A percentile compares a stretch with the other conserved stretches of the same genome.
phyloP scores from a whole-genome alignment of 2,329 filamentous ascomycete genomes.

The Epicoccum nigrum region DNA sequence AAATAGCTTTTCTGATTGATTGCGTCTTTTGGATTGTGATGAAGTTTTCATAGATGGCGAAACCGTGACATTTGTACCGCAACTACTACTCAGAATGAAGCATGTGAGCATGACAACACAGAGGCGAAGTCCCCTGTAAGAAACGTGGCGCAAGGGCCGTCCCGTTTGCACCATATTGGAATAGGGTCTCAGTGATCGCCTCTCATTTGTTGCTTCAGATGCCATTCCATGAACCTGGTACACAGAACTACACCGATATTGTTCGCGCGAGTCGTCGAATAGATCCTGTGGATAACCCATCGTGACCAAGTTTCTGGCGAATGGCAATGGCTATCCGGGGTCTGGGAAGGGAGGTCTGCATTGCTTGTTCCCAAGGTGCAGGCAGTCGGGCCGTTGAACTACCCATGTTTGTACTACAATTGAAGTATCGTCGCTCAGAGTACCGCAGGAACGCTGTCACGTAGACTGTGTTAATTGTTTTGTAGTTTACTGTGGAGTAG shows the following conservation, averaged over 20 bases:
- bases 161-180: background rate
- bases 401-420: constrained; percentile 1
- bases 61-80: too few species aligned
- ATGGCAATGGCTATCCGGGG: background rate
- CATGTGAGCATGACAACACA: too few species aligned
- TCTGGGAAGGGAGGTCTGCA: constrained; percentile 9
- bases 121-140: constrained; percentile 8
- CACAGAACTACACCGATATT: background rate
- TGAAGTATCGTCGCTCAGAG: background rate
- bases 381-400: constrained; percentile 6
- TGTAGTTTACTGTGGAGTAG: too few species aligned
- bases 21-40: too few species aligned
- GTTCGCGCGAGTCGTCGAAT: background rate
- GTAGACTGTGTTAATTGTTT: too few species aligned
- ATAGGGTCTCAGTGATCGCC: background rate
- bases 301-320: background rate
- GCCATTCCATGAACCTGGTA: constrained; percentile 11
- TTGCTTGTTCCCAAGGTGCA: background rate
- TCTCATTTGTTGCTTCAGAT: background rate
- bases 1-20: background rate
- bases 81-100: too few species aligned
- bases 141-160: background rate
- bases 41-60: too few species aligned
- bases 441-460: too few species aligned
- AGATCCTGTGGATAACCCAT: too few species aligned